Percentiles rank a stretch among this genome's conserved stretches.
These are phyloP conservation scores for Chaetomium tenue DNA, from an alignment of 495 filamentous ascomycete genomes.

Conservation along the genomic window DNA sequence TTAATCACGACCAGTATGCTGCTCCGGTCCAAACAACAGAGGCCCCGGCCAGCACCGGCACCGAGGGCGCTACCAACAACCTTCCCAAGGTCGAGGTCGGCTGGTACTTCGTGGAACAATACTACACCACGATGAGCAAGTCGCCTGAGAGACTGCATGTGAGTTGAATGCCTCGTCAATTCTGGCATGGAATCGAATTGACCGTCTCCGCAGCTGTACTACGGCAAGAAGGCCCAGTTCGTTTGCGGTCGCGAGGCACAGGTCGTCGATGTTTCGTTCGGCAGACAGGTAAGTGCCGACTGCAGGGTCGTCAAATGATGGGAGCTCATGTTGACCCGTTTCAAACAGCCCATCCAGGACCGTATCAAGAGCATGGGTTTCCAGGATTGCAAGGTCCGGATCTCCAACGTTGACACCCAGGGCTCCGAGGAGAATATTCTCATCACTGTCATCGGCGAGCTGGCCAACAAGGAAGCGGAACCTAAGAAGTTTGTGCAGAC, in stretches of 20 bases:
- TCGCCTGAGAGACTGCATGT: conserved; percentile 89
- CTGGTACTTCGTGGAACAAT: conserved; percentile 99
- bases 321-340: conserved; percentile 19
- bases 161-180: conserved; percentile 38
- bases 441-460: conserved; percentile 96
- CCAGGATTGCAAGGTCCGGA: conserved; percentile 97
- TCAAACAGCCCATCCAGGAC: conserved; percentile 77
- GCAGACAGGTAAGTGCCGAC: conserved; percentile 67
- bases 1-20: conserved; percentile 41
- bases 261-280: conserved; percentile 75
- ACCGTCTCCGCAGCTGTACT: conserved; percentile 58
- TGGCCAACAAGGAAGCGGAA: conserved; percentile 85
- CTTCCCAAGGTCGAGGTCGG: conserved; percentile 82
- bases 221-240: conserved; percentile 77
- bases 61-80: conserved; percentile 29
- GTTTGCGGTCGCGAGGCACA: conserved; percentile 85
- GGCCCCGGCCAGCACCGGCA: conserved; percentile 23
- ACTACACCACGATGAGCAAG: conserved; percentile 95
- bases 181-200: neutral
- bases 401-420: conserved; percentile 96
- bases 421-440: conserved; percentile 88
- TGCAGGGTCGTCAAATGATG: neutral
- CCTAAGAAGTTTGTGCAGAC: conserved; percentile 96
- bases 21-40: conserved; percentile 29
- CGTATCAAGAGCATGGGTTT: conserved; percentile 89